Percentiles rank a stretch among this genome's conserved stretches.
These are phyloP conservation scores for Cutaneotrichosporon cavernicola DNA, from an alignment of 1,284 basidiomycete species.

Conservation along the genomic window DNA sequence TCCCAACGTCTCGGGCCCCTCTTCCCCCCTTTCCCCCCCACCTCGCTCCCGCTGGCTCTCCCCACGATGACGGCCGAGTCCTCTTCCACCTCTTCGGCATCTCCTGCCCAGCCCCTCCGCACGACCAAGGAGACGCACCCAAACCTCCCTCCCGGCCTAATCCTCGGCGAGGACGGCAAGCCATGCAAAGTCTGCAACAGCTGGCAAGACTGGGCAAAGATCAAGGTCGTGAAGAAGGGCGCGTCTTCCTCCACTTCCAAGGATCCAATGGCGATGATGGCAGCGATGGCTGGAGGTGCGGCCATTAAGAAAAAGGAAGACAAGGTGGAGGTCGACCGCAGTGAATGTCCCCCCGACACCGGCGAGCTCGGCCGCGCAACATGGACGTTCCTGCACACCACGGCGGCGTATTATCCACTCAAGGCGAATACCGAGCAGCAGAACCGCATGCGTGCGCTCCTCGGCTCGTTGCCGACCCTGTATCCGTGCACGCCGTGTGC, in stretches of 20 bases:
- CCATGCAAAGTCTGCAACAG: slow-evolving; percentile 88
- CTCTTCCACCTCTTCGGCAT: too few relatives aligned
- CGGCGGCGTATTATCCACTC: slow-evolving; percentile 89
- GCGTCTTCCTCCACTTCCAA: slow-evolving; percentile 14
- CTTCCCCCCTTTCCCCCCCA: too few relatives aligned
- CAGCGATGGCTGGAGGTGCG: slow-evolving; percentile 24
- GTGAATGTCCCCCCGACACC: slow-evolving; percentile 80
- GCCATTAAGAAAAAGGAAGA: slow-evolving; percentile 28
- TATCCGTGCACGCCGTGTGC: slow-evolving; percentile 88
- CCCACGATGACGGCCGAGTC: too few relatives aligned
- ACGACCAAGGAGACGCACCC: slow-evolving; percentile 52
- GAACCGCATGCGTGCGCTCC: slow-evolving; percentile 73
- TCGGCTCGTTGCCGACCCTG: slow-evolving; percentile 71
- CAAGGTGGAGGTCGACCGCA: slow-evolving; percentile 47
- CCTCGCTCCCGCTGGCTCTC: too few relatives aligned
- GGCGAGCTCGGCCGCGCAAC: slow-evolving; percentile 83
- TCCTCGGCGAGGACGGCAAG: slow-evolving; percentile 86
- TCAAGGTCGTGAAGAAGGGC: slow-evolving; percentile 47
- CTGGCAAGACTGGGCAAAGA: slow-evolving; percentile 69
- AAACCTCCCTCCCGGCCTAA: slow-evolving; percentile 68
- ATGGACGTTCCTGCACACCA: slow-evolving; percentile 92
- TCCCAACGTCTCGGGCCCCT: too few relatives aligned
- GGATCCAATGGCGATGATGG: slow-evolving; percentile 33
- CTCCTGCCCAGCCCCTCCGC: slow-evolving; percentile 4
- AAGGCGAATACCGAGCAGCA: slow-evolving; percentile 68